Evolutionary conservation across 192 early-diverging fungal species (phyloP), one percentile per base, ranked within the genome.

Genomic region (Backusella tarrabulga): DNA sequence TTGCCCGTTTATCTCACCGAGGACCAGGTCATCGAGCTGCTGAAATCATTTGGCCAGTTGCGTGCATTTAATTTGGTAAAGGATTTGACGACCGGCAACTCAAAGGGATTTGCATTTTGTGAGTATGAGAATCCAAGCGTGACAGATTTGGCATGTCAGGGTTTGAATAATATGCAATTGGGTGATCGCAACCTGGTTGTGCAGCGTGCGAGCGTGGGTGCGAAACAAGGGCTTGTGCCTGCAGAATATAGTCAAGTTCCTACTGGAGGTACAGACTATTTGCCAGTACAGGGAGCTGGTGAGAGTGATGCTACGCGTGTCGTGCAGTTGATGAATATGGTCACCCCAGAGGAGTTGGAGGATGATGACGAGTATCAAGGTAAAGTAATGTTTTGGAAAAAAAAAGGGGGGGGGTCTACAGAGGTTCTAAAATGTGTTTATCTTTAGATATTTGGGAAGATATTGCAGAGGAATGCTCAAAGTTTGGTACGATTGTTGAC

Each of bases 291-390:
- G 29, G 86, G 84, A 68, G 76, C 84, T 19, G 85, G 81, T 32
- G 86, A 92, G 44, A 83, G 86, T 60, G 85, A 93, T 42, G 91
- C 96, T 3, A 95, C 97, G 2, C 83, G 79, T 19, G 89, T 99
- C 21, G 71, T 99, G 34, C 88, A 97, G 84, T 83, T 99, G 38
- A 87, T 99, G 67, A 99, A 99, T 80, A 97, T 99, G 97, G 93
- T 98, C 9, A 91, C 90, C 0, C 84, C 85, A 23, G 91, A 92
- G 60, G 97, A 99, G 77, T 88, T 99, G 29, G 84, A 85, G n/a
- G 89, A 98, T 78, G 91, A 96, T 66, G 85, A 93, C 1, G 95
- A 96, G 75, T 99, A 95, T 73, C 82, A 90, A 83, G 94, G 93
- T 95, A 84, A 68, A 40, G 21, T 4, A 26, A n/a, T 11, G 2